phyloP scores from a whole-genome alignment of 164 flowering plant species.

The Nymphaea thermarum region DNA sequence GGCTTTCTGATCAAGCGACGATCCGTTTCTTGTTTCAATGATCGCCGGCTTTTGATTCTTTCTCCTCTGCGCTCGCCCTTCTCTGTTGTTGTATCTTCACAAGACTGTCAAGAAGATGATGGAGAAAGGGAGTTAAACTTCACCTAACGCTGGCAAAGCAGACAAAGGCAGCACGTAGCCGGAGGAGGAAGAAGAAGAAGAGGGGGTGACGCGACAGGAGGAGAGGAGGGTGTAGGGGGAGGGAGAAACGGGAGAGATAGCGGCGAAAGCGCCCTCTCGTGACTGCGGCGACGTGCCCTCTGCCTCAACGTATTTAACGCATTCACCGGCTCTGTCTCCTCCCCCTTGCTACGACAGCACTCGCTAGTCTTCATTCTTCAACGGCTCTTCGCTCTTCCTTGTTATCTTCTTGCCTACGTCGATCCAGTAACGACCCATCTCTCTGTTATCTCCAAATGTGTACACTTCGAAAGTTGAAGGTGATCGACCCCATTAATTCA shows the following conservation, averaged over 20 bases:
- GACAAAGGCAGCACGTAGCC: too few relatives aligned
- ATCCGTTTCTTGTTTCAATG: neutral
- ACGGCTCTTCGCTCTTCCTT: too few relatives aligned
- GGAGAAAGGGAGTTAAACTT: neutral
- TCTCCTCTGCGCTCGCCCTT: too few relatives aligned
- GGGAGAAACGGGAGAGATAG: neutral
- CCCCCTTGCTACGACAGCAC: neutral
- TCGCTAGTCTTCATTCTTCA: too few relatives aligned
- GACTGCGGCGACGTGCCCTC: neutral
- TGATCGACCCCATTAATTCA: too few relatives aligned
- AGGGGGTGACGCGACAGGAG: neutral
- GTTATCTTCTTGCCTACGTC: too few relatives aligned
- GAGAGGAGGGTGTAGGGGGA: neutral
- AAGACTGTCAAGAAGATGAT: neutral
- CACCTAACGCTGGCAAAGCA: neutral
- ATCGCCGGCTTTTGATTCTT: too few relatives aligned
- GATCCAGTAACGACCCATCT: too few relatives aligned
- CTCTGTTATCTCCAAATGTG: too few relatives aligned
- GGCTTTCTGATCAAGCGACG: neutral
- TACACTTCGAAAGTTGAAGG: too few relatives aligned
- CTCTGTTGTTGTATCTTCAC: neutral
- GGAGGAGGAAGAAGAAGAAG: too few relatives aligned
- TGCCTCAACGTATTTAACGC: neutral
- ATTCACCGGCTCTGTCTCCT: neutral
- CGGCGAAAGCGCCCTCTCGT: neutral